A percentile compares a stretch with the other conserved stretches of the same genome.
phyloP scores from a whole-genome alignment of 2,329 filamentous ascomycete species.

The Epichloe brachyelytri region DNA sequence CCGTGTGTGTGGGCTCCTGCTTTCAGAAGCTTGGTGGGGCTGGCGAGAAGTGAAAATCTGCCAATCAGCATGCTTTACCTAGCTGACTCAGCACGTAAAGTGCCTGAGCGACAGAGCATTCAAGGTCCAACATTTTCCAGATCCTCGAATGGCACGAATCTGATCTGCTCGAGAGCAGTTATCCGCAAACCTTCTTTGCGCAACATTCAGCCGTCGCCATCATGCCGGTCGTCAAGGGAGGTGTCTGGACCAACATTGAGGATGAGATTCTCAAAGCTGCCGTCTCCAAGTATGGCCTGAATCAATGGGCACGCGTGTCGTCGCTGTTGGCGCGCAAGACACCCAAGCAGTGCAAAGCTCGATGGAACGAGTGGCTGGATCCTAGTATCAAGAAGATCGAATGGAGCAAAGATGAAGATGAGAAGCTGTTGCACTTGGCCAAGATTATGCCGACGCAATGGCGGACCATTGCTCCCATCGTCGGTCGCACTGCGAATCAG shows the following conservation, averaged over 20 bases:
- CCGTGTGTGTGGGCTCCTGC: too few relatives aligned
- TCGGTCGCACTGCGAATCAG: conserved; percentile 91
- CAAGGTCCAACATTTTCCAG: conserved; percentile 1
- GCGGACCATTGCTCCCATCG: conserved; percentile 94
- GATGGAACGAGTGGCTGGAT: conserved; percentile 98
- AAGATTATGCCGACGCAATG: conserved; percentile 99
- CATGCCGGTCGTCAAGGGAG: conserved; percentile 64
- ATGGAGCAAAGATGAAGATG: conserved; percentile 97
- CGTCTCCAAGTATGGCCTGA: conserved; percentile 87
- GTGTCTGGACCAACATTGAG: conserved; percentile 65
- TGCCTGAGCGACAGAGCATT: neutral
- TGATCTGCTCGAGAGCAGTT: neutral
- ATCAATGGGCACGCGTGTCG: conserved; percentile 97
- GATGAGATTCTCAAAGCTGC: conserved; percentile 97
- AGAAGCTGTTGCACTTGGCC: conserved; percentile 89
- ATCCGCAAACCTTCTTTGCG: neutral
- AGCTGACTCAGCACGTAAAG: conserved; percentile 2
- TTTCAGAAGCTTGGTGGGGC: too few relatives aligned
- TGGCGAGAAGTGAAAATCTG: too few relatives aligned
- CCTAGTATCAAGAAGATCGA: conserved; percentile 97
- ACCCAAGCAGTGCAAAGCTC: conserved; percentile 96
- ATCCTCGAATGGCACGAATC: neutral
- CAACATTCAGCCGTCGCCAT: conserved; percentile 14
- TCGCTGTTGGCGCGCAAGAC: conserved; percentile 95
- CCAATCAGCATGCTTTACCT: neutral